A percentile compares a stretch with the other conserved stretches of the same genome.
These are phyloP conservation scores for Lactarius hatsudake DNA, from an alignment of 768 basidiomycete genomes.

Conservation along the genomic window DNA sequence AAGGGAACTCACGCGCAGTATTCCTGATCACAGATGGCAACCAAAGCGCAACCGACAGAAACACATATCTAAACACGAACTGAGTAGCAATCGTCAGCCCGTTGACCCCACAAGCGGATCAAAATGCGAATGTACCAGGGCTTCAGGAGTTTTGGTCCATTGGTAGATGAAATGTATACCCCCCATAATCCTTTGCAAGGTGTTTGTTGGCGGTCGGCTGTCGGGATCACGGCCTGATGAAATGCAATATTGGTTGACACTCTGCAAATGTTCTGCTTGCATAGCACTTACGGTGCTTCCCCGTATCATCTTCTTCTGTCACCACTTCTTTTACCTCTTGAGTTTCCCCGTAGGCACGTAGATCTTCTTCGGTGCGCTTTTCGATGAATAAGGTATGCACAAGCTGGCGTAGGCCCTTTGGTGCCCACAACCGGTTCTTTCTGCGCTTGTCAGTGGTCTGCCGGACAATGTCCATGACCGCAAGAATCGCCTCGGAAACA, in stretches of 20 bases:
- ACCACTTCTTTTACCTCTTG: constrained; percentile 32
- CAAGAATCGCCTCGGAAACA: constrained; percentile 38
- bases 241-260: constrained; percentile 1
- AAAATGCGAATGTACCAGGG: constrained; percentile 33
- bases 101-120: background rate
- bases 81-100: constrained; percentile 23
- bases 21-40: constrained; percentile 43
- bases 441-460: constrained; percentile 40
- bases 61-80: constrained; percentile 51
- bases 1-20: constrained; percentile 41
- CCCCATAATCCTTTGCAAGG: constrained; percentile 41
- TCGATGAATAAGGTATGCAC: constrained; percentile 34
- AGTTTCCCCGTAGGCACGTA: constrained; percentile 33
- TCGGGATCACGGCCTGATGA: constrained; percentile 44
- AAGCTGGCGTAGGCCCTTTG: constrained; percentile 42
- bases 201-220: constrained; percentile 45
- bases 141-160: constrained; percentile 44
- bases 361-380: constrained; percentile 31
- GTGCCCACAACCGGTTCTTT: constrained; percentile 47
- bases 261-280: background rate
- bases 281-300: constrained; percentile 25
- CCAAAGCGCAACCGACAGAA: constrained; percentile 52
- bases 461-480: constrained; percentile 38
- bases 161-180: constrained; percentile 36
- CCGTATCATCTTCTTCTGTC: constrained; percentile 28